Evolutionary conservation across 1,139 yeast species (phyloP).

Genomic region (Pneumocystis oryctolagi): DNA sequence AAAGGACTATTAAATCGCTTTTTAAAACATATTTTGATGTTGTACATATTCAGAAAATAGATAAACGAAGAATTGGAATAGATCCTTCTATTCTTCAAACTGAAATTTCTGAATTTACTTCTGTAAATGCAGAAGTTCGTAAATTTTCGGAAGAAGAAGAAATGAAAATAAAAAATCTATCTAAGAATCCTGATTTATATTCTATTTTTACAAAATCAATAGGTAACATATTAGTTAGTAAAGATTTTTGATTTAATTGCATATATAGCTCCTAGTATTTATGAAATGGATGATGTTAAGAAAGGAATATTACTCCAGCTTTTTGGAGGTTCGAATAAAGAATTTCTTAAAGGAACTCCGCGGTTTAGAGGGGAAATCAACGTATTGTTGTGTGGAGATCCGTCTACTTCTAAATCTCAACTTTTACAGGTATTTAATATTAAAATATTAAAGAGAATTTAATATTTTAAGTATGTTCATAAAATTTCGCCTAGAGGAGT

Average conservation of each 20-base stretch:
- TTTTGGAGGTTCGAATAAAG: conserved; percentile 90
- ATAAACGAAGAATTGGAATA: conserved; percentile 63
- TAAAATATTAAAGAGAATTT: conserved; percentile 20
- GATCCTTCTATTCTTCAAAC: conserved; percentile 58
- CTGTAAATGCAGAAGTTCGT: conserved; percentile 43
- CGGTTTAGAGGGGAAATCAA: conserved; percentile 92
- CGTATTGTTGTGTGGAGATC: conserved; percentile 87
- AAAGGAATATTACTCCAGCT: conserved; percentile 84
- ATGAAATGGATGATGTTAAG: conserved; percentile 89
- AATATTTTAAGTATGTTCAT: conserved; percentile 52
- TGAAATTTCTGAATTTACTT: conserved; percentile 35
- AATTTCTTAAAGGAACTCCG: conserved; percentile 58
- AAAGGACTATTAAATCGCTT: conserved; percentile 65
- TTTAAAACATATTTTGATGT: conserved; percentile 91
- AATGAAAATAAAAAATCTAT: conserved; percentile 42
- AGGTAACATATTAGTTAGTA: not conserved
- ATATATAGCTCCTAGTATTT: conserved; percentile 76
- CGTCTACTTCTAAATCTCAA: conserved; percentile 94
- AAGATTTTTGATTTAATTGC: not conserved
- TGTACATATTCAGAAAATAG: conserved; percentile 78
- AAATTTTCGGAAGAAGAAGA: conserved; percentile 56
- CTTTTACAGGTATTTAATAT: conserved; percentile 29
- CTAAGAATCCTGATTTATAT: conserved; percentile 64
- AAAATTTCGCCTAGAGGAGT: conserved; percentile 96
- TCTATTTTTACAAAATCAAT: conserved; percentile 79